These are phyloP conservation scores for Melaleuca alternifolia DNA, from an alignment of 345 rosid species.

Conservation along the genomic window DNA sequence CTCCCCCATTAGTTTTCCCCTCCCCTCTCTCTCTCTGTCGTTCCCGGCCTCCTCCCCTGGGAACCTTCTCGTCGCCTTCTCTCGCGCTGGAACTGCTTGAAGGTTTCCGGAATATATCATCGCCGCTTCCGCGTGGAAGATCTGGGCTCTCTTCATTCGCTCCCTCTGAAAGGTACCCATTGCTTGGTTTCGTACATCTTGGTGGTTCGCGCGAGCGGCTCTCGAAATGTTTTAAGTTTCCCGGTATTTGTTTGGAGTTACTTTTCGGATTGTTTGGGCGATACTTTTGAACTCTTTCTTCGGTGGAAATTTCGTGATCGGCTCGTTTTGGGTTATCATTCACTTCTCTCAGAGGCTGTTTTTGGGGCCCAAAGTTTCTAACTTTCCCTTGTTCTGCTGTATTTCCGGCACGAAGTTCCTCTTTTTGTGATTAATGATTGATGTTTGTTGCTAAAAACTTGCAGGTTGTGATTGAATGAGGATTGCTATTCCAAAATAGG, in stretches of 20 bases:
- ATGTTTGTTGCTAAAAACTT: background rate
- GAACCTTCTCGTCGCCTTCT: background rate
- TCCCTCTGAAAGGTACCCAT: conserved; percentile 19
- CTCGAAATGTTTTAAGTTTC: too few species aligned
- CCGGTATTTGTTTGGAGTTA: background rate
- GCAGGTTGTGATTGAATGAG: background rate
- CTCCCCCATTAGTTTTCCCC: background rate
- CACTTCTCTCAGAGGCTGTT: background rate
- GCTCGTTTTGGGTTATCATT: background rate
- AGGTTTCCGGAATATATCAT: background rate
- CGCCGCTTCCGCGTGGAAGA: conserved; percentile 16
- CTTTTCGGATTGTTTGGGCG: background rate
- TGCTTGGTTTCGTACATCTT: background rate
- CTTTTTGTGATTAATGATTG: background rate
- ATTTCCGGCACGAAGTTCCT: background rate
- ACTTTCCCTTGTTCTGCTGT: background rate
- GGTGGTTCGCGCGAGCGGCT: background rate
- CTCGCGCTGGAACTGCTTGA: background rate
- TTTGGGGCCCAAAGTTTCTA: background rate
- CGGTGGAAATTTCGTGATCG: background rate
- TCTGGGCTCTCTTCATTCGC: conserved; percentile 27
- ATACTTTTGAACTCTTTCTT: background rate
- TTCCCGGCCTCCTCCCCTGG: background rate
- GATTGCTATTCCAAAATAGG: background rate
- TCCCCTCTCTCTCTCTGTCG: background rate